phyloP scores from a whole-genome alignment of 2,329 filamentous ascomycete species.

The Trichophyton equinum region DNA sequence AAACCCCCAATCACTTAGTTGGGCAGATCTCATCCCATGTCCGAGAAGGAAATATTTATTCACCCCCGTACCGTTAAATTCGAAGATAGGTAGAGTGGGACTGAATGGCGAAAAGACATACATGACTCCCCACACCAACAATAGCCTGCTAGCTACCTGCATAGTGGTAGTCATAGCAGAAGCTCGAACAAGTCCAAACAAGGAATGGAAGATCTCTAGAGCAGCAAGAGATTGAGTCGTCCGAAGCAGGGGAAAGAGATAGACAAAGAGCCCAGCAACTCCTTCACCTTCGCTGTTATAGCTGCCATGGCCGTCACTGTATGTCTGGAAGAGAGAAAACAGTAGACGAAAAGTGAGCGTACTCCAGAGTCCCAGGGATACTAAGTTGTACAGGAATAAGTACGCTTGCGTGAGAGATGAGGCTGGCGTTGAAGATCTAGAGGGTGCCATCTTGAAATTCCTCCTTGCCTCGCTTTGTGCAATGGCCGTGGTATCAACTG shows the following conservation, averaged over 20 bases:
- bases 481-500: neutral
- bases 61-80: neutral
- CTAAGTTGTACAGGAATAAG: slow-evolving; percentile 72
- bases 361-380: slow-evolving; percentile 66
- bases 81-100: neutral
- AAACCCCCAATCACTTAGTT: slow-evolving; percentile 31
- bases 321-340: slow-evolving; percentile 39
- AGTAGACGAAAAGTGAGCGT: slow-evolving; percentile 58
- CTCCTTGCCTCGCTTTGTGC: neutral
- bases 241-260: slow-evolving; percentile 31
- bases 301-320: slow-evolving; percentile 31
- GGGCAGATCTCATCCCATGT: slow-evolving; percentile 14
- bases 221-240: slow-evolving; percentile 73
- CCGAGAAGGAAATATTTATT: slow-evolving; percentile 1
- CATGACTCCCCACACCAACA: slow-evolving; percentile 80
- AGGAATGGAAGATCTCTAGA: slow-evolving; percentile 72
- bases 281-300: slow-evolving; percentile 19
- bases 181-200: slow-evolving; percentile 69
- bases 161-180: slow-evolving; percentile 74
- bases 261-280: slow-evolving; percentile 33
- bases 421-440: neutral
- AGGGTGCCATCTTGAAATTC: neutral
- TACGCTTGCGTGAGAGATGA: slow-evolving; percentile 37
- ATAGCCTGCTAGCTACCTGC: slow-evolving; percentile 77
- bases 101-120: slow-evolving; percentile 49